phyloP scores from a whole-genome alignment of 345 rosid genomes.

The sweet orange (Citrus sinensis) region DNA sequence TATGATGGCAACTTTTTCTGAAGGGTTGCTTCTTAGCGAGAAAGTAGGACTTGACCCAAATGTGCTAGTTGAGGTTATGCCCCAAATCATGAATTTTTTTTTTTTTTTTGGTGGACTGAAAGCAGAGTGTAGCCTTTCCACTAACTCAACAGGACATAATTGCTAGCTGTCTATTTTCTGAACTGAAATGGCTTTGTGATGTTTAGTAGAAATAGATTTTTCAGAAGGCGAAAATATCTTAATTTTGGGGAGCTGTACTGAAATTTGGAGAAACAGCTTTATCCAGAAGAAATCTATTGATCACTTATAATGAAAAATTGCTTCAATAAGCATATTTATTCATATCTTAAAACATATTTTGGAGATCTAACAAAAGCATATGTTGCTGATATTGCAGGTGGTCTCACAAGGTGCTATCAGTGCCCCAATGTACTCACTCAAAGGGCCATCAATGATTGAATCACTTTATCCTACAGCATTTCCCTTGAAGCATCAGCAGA shows the following conservation, averaged over 20 bases:
- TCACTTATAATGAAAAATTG: neutral
- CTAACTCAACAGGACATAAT: neutral
- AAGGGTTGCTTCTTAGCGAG: slow-evolving; percentile 79
- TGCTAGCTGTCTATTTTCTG: neutral
- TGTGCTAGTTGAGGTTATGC: slow-evolving; percentile 56
- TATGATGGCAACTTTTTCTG: slow-evolving; percentile 94
- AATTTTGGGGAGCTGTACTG: neutral
- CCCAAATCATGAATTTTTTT: neutral
- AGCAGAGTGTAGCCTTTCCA: neutral
- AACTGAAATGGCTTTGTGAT: neutral
- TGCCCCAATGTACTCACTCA: slow-evolving; percentile 82
- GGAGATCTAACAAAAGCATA: neutral
- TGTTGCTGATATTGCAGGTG: slow-evolving; percentile 45
- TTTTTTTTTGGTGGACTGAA: slow-evolving; percentile 3
- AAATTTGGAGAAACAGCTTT: neutral
- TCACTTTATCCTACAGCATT: slow-evolving; percentile 80
- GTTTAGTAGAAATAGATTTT: neutral
- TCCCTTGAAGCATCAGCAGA: slow-evolving; percentile 93
- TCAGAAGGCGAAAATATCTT: neutral
- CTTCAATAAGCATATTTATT: neutral
- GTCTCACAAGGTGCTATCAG: slow-evolving; percentile 87
- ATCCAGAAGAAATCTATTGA: neutral
- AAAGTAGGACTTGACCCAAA: slow-evolving; percentile 90
- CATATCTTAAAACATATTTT: neutral
- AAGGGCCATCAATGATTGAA: slow-evolving; percentile 86